Conservation (phyloP, 1,284 basidiomycete genomes). For the Exobasidium rhododendri region DNA sequence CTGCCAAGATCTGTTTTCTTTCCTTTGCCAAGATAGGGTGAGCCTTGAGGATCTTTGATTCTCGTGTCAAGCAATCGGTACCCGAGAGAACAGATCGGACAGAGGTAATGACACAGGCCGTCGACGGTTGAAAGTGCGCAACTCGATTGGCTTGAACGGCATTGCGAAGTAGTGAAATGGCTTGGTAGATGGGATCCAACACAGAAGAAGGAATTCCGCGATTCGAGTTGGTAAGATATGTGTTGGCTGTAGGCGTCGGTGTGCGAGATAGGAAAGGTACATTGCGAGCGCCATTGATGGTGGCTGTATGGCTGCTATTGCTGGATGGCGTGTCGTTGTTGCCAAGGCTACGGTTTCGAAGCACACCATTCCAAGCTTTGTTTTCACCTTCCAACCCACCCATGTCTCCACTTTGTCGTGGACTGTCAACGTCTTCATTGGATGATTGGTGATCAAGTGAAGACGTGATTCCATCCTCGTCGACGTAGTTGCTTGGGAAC, state of each 20-base stretch:
- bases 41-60: slow-evolving; percentile 68
- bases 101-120: slow-evolving; percentile 81
- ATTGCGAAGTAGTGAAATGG: slow-evolving; percentile 76
- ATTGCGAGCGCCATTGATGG: background rate
- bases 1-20: slow-evolving; percentile 76
- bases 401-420: background rate
- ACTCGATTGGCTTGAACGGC: slow-evolving; percentile 73
- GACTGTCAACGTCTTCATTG: background rate
- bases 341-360: background rate
- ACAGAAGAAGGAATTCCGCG: slow-evolving; percentile 14
- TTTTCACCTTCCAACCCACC: background rate
- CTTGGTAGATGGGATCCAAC: slow-evolving; percentile 67
- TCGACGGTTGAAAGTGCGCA: slow-evolving; percentile 68
- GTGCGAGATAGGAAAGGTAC: slow-evolving; percentile 25
- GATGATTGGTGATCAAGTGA: background rate
- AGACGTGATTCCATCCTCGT: slow-evolving; percentile 14
- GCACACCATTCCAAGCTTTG: background rate
- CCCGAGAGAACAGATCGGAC: slow-evolving; percentile 83
- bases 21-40: slow-evolving; percentile 70
- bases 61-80: slow-evolving; percentile 79
- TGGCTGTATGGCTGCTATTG: background rate
- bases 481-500: slow-evolving; percentile 77
- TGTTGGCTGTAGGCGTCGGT: slow-evolving; percentile 23
- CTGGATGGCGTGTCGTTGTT: background rate
- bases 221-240: background rate